phyloP scores from a whole-genome alignment of 208 protist genomes.

The Wallacemonas rigidus region DNA sequence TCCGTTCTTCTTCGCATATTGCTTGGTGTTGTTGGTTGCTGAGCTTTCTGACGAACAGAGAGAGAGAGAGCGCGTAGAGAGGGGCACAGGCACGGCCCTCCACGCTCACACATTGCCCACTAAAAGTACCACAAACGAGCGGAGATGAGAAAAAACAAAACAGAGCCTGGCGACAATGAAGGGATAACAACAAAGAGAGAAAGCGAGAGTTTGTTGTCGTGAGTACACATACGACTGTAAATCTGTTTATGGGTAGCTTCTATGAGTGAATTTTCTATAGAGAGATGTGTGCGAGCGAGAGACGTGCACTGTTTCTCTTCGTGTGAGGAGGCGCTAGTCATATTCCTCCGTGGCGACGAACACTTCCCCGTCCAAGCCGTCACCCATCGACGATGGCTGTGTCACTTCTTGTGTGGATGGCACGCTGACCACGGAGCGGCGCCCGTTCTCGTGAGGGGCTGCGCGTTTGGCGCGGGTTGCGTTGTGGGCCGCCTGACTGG shows the following conservation, averaged over 20 bases:
- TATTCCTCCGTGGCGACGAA: conserved; percentile 86
- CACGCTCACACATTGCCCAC: background rate
- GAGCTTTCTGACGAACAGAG: too few relatives aligned
- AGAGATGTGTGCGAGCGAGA: too few relatives aligned
- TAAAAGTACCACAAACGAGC: conserved; percentile 1
- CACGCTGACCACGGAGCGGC: conserved; percentile 40
- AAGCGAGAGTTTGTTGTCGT: background rate
- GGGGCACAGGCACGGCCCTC: too few relatives aligned
- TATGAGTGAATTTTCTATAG: background rate
- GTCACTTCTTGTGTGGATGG: conserved; percentile 63
- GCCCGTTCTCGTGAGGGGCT: conserved; percentile 10
- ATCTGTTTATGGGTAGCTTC: background rate
- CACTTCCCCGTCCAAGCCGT: conserved; percentile 62
- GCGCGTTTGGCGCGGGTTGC: background rate
- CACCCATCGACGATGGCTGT: conserved; percentile 31
- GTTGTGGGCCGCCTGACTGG: background rate
- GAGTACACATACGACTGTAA: too few relatives aligned
- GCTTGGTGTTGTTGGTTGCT: too few relatives aligned
- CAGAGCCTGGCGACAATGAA: background rate
- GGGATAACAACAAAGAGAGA: conserved; percentile 8
- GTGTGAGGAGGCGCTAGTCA: conserved; percentile 28
- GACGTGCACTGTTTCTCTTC: too few relatives aligned
- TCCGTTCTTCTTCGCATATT: too few relatives aligned
- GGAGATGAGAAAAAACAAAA: background rate
- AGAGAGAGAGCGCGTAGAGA: too few relatives aligned